Percentiles rank a stretch among this genome's conserved stretches.
These are phyloP conservation scores for Nepenthes mirabilis DNA, from an alignment of 148 eudicot species.

Conservation along the genomic window DNA sequence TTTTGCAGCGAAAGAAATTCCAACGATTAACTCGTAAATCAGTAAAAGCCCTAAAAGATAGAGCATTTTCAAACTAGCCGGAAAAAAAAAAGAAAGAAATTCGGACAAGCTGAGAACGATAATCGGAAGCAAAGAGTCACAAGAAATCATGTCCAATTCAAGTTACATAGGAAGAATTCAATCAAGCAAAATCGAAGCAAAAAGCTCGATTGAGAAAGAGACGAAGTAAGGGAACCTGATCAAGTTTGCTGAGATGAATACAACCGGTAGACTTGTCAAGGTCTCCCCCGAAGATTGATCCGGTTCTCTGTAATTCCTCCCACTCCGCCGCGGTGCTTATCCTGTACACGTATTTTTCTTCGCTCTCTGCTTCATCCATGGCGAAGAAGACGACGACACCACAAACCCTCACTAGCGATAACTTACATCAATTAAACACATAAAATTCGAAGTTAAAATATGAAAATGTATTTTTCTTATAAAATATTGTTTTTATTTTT, in stretches of 20 bases:
- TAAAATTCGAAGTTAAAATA: no score
- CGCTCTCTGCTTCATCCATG: slow-evolving; percentile 5
- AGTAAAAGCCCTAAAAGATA: neutral
- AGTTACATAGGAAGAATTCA: no score
- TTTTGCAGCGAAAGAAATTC: neutral
- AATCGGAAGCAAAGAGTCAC: no score
- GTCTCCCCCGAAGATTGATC: slow-evolving; percentile 41
- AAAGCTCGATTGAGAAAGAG: neutral
- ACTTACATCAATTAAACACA: no score
- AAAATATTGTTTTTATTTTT: no score
- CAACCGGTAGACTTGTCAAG: slow-evolving; percentile 57
- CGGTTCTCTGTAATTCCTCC: slow-evolving; percentile 45
- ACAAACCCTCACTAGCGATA: no score
- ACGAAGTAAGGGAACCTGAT: slow-evolving; percentile 33
- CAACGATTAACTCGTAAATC: neutral
- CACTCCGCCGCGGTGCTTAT: slow-evolving; percentile 72
- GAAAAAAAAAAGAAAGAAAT: no score
- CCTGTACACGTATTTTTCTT: slow-evolving; percentile 52
- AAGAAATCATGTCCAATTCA: no score
- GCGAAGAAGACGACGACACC: neutral
- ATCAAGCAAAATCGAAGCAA: neutral
- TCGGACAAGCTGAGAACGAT: no score
- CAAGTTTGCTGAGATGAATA: slow-evolving; percentile 74
- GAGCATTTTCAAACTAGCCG: no score
- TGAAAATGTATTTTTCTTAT: no score